Evolutionary conservation across 352 stramenopile genomes (phyloP), one percentile per base, ranked within the genome.

Genomic region (Pythium monospermum): DNA sequence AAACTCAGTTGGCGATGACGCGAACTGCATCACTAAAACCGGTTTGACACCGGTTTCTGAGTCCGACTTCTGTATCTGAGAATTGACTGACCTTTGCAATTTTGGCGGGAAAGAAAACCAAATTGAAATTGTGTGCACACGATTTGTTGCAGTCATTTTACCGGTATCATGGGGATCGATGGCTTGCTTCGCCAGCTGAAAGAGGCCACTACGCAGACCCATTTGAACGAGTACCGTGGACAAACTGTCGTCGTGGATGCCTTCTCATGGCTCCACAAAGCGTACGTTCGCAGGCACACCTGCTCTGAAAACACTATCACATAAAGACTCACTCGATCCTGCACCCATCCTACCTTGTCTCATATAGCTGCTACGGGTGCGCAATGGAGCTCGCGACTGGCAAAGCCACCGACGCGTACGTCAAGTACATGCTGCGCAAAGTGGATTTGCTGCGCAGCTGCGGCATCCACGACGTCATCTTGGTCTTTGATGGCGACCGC

Each of bases 261-360:
- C 7, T 71, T 89, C 48, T 88, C 80, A 4, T 91, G 80, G 80
- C 68, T 91, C 30, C 77, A 91, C 58, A 91, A 88, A 55, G 80
- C 77, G 80, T 91, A 66, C 36, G 79, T 75, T n/a, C n/a, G n/a
- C n/a, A n/a, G n/a, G n/a, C n/a, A n/a, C n/a, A n/a, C n/a, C n/a
- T n/a, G n/a, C n/a, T n/a, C n/a, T n/a, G n/a, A n/a, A n/a, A n/a
- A n/a, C n/a, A n/a, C n/a, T n/a, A n/a, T n/a, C n/a, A n/a, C n/a
- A n/a, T n/a, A n/a, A n/a, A n/a, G n/a, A n/a, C n/a, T n/a, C n/a
- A n/a, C n/a, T n/a, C n/a, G n/a, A n/a, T n/a, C n/a, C n/a, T n/a
- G n/a, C n/a, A n/a, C n/a, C n/a, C n/a, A n/a, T n/a, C 3, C 22
- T 28, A 3, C 1, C 26, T 12, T 19, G 8, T 25, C 38, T 4